A percentile compares a stretch with the other conserved stretches of the same genome.
Conservation (phyloP, 352 stramenopile species). For the Pythium rishiriense region DNA sequence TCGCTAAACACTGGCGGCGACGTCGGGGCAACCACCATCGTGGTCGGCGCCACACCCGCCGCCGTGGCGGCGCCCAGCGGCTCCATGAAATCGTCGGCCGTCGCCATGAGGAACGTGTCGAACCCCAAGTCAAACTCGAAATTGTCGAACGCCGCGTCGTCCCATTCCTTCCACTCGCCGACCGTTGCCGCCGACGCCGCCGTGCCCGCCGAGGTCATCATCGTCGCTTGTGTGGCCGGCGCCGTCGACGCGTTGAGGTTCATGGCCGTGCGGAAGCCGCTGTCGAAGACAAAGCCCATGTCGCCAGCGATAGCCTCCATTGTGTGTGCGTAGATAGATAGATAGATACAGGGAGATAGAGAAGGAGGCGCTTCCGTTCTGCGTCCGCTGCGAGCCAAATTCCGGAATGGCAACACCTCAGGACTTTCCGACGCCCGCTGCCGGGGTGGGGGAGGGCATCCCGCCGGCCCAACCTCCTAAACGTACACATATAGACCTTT, state of each 20-base stretch:
- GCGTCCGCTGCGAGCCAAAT: conserved; percentile 15
- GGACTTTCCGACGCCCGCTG: conserved; percentile 17
- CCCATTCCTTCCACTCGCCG: conserved; percentile 45
- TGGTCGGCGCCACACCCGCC: conserved; percentile 26
- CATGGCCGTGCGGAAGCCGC: conserved; percentile 17
- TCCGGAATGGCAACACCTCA: conserved; percentile 20
- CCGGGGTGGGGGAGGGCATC: conserved; percentile 2
- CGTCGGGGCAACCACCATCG: conserved; percentile 3
- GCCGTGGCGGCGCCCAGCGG: conserved; percentile 33
- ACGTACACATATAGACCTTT: conserved; percentile 17
- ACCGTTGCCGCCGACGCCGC: not conserved
- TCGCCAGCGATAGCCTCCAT: conserved; percentile 26
- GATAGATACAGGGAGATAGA: not conserved
- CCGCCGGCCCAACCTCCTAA: not conserved
- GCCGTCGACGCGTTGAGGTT: conserved; percentile 3
- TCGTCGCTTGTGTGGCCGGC: not conserved
- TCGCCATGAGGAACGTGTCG: conserved; percentile 61
- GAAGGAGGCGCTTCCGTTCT: conserved; percentile 11
- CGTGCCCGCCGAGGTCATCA: not conserved
- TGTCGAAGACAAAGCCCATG: conserved; percentile 23
- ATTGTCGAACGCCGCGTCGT: conserved; percentile 43
- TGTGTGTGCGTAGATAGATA: not conserved
- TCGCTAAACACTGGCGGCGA: conserved; percentile 28
- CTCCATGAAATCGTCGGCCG: conserved; percentile 63
- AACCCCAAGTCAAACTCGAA: conserved; percentile 64